phyloP scores from a whole-genome alignment of 2,329 filamentous ascomycete species.

The Paramyrothecium sp. region DNA sequence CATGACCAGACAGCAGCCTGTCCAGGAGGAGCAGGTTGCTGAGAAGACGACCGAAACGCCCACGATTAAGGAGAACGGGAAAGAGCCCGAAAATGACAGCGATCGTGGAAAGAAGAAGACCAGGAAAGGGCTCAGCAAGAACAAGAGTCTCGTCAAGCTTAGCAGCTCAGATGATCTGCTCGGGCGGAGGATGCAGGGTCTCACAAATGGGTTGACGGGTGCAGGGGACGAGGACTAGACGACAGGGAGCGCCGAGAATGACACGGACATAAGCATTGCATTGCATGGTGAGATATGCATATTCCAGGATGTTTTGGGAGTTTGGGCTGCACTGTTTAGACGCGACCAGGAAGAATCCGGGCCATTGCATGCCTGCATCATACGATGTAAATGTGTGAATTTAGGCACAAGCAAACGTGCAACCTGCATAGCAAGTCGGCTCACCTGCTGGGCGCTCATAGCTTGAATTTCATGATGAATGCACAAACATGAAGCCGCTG shows the following conservation, averaged over 20 bases:
- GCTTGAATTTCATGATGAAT: no score
- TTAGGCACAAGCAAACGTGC: no score
- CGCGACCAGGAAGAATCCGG: not conserved
- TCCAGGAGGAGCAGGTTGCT: slow-evolving; percentile 13
- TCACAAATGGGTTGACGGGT: slow-evolving; percentile 53
- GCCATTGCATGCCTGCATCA: not conserved
- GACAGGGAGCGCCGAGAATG: not conserved
- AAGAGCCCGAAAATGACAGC: slow-evolving; percentile 20
- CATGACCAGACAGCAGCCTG: slow-evolving; percentile 2
- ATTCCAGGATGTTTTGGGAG: not conserved
- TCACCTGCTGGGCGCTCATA: no score
- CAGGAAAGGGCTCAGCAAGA: slow-evolving; percentile 32
- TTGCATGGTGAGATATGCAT: not conserved
- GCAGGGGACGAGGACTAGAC: slow-evolving; percentile 38
- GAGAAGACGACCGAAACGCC: slow-evolving; percentile 7
- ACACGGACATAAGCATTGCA: slow-evolving; percentile 1
- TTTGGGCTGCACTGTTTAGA: not conserved
- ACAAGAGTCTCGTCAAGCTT: slow-evolving; percentile 50
- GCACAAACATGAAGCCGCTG: no score
- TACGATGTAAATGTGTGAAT: not conserved
- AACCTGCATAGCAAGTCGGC: no score
- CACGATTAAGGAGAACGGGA: slow-evolving; percentile 18
- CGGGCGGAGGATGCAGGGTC: slow-evolving; percentile 56
- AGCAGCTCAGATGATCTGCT: slow-evolving; percentile 58
- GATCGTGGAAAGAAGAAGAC: slow-evolving; percentile 19